Evolutionary conservation across 352 stramenopile species (phyloP).

Genomic region (Aphanomyces invadans): DNA sequence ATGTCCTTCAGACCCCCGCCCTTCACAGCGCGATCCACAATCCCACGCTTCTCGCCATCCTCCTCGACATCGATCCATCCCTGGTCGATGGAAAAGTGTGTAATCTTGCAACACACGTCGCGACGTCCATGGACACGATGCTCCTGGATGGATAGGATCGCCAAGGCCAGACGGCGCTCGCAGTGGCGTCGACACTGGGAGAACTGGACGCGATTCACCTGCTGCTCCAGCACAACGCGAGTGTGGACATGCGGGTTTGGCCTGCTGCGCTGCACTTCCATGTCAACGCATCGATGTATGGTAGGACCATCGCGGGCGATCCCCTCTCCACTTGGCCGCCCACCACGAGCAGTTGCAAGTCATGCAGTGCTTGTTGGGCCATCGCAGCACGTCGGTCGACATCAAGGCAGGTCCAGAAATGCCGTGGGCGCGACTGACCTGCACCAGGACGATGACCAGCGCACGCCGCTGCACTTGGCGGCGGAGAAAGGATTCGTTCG

Average conservation of each 20-base stretch:
- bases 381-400: conserved; percentile 29
- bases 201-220: conserved; percentile 33
- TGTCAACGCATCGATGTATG: conserved; percentile 27
- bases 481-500: conserved; percentile 39
- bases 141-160: conserved; percentile 17
- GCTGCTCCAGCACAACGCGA: conserved; percentile 33
- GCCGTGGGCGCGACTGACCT: background rate
- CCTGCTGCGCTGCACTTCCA: too few species aligned
- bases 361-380: conserved; percentile 34
- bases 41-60: background rate
- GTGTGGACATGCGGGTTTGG: too few species aligned
- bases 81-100: conserved; percentile 16
- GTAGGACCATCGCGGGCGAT: conserved; percentile 40
- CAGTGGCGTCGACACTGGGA: conserved; percentile 29
- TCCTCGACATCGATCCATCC: conserved; percentile 5
- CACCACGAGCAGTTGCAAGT: conserved; percentile 35
- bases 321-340: conserved; percentile 40
- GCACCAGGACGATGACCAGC: conserved; percentile 36
- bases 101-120: too few species aligned
- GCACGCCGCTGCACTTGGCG: conserved; percentile 41
- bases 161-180: conserved; percentile 31
- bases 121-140: background rate
- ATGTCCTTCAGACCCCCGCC: background rate
- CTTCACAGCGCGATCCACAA: conserved; percentile 16
- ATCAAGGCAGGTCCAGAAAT: conserved; percentile 14